Evolutionary conservation across 129 eudicot genomes (phyloP).

Genomic region (Mikania micrantha): DNA sequence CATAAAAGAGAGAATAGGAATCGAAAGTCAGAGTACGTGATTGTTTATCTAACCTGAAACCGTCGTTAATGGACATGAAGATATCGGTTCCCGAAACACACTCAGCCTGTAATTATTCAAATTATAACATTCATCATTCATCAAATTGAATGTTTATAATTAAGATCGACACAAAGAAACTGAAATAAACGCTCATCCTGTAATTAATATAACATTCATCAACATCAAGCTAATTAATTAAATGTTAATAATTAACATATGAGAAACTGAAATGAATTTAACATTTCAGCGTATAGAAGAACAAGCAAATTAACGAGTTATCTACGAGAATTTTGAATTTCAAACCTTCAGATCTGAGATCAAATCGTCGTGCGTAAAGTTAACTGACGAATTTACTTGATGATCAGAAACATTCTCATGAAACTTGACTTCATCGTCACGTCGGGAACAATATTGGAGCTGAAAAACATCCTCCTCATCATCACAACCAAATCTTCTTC

Average conservation of each 20-base stretch:
- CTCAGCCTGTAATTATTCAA: slow-evolving; percentile 24
- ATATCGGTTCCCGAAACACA: slow-evolving; percentile 32
- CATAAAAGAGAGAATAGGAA: neutral
- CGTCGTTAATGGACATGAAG: slow-evolving; percentile 26
- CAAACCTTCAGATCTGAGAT: slow-evolving; percentile 37
- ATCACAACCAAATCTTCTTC: slow-evolving; percentile 16
- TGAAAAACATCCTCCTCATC: slow-evolving; percentile 4
- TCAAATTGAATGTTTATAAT: neutral
- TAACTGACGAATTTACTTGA: slow-evolving; percentile 12
- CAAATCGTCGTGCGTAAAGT: slow-evolving; percentile 20
- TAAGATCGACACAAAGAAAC: too few relatives aligned
- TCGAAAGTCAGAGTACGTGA: neutral
- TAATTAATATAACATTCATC: neutral
- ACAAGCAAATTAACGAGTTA: neutral
- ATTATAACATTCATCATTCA: too few relatives aligned
- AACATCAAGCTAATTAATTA: too few relatives aligned
- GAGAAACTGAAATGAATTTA: neutral
- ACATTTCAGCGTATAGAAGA: neutral
- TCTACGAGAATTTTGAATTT: neutral
- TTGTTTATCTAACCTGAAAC: slow-evolving; percentile 43
- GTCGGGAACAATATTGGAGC: slow-evolving; percentile 9
- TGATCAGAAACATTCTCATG: slow-evolving; percentile 29
- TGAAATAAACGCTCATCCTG: too few relatives aligned
- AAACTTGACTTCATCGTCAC: neutral
- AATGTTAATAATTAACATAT: neutral